Evolutionary conservation across 2,329 filamentous ascomycete genomes (phyloP).

Genomic region (Saccharata proteae): DNA sequence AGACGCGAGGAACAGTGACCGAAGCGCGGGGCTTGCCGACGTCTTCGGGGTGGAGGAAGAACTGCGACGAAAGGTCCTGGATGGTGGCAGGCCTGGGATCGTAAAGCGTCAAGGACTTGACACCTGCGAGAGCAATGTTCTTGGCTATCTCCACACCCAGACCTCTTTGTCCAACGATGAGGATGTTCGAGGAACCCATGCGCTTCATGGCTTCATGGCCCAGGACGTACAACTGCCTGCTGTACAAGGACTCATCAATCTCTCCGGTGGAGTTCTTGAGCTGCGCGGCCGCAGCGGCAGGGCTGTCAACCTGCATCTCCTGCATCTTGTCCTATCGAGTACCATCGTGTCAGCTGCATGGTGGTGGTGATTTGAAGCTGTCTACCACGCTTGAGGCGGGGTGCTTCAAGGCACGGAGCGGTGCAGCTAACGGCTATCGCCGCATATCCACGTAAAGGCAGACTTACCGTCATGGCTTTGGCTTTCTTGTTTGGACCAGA

Average conservation of each 20-base stretch:
- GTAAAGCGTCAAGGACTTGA: slow-evolving; percentile 91
- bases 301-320: slow-evolving; percentile 51
- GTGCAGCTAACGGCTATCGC: no score
- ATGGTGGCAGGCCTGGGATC: slow-evolving; percentile 77
- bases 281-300: slow-evolving; percentile 45
- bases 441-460: background rate
- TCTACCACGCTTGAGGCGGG: no score
- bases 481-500: slow-evolving; percentile 27
- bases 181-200: slow-evolving; percentile 91
- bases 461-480: slow-evolving; percentile 29
- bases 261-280: slow-evolving; percentile 47
- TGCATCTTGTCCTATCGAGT: slow-evolving; percentile 46
- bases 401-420: no score
- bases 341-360: slow-evolving; percentile 3
- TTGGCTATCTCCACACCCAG: slow-evolving; percentile 97
- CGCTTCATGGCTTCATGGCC: slow-evolving; percentile 91
- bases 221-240: slow-evolving; percentile 56
- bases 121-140: slow-evolving; percentile 93
- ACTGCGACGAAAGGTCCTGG: slow-evolving; percentile 88
- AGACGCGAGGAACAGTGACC: slow-evolving; percentile 77
- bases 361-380: background rate
- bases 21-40: slow-evolving; percentile 84
- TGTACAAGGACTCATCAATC: slow-evolving; percentile 57
- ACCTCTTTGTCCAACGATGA: slow-evolving; percentile 83
- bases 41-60: slow-evolving; percentile 82